These are phyloP conservation scores for Pseudotsuga menziesii DNA, from an alignment of 75 land plant species.

Conservation along the genomic window DNA sequence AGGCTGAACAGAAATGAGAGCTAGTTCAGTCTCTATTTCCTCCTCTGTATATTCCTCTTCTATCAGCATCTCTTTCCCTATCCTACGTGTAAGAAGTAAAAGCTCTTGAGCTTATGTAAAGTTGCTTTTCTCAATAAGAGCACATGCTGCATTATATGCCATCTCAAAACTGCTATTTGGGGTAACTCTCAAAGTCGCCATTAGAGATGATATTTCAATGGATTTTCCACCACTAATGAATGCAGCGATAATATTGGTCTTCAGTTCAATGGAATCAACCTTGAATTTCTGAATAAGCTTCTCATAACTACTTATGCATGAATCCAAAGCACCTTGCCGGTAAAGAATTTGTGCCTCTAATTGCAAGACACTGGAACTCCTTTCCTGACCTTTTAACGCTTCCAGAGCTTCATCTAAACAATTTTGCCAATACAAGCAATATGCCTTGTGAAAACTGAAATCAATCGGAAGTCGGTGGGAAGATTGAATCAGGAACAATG, in stretches of 20 bases:
- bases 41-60: too few relatives aligned
- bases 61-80: too few relatives aligned
- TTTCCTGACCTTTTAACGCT: slow-evolving; percentile 50
- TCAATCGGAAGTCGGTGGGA: too few relatives aligned
- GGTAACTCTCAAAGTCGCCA: slow-evolving; percentile 65
- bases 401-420: slow-evolving; percentile 66
- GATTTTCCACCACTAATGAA: slow-evolving; percentile 77
- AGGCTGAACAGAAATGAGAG: too few relatives aligned
- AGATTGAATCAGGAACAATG: too few relatives aligned
- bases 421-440: slow-evolving; percentile 85
- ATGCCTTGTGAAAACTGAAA: slow-evolving; percentile 44
- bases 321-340: slow-evolving; percentile 67
- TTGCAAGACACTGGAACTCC: slow-evolving; percentile 42
- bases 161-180: slow-evolving; percentile 80
- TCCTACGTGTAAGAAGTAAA: too few relatives aligned
- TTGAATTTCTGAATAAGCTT: too few relatives aligned
- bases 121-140: slow-evolving; percentile 64
- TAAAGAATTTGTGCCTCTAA: slow-evolving; percentile 85
- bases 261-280: slow-evolving; percentile 59
- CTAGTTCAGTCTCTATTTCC: too few relatives aligned
- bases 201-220: slow-evolving; percentile 52
- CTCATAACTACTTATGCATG: too few relatives aligned
- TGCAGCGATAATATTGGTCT: slow-evolving; percentile 81
- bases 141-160: slow-evolving; percentile 93
- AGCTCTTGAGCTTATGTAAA: slow-evolving; percentile 79